Percentiles rank a stretch among this genome's conserved stretches.
Conservation (phyloP, 1,284 basidiomycete genomes). For the Filobasidium uniguttulatum region DNA sequence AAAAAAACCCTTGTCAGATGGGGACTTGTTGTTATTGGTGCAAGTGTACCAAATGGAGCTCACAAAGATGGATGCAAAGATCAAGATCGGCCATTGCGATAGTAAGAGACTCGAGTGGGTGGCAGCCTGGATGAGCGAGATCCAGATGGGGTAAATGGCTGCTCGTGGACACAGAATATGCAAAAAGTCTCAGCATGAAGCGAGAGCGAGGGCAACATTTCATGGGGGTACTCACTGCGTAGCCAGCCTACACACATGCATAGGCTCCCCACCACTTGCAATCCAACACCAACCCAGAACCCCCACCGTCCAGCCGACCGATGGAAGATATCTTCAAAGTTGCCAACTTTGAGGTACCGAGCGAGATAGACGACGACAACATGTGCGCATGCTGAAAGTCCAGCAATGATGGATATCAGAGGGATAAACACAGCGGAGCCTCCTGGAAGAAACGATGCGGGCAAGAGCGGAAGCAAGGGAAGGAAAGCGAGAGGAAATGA, state of each 20-base stretch:
- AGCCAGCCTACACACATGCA: constrained; percentile 30
- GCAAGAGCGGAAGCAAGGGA: constrained; percentile 29
- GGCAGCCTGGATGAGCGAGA: constrained; percentile 25
- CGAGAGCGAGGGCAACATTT: not conserved
- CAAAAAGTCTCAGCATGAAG: not conserved
- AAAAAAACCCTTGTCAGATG: not conserved
- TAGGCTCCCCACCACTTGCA: constrained; percentile 24
- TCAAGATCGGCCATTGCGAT: constrained; percentile 27
- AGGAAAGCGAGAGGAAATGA: constrained; percentile 34
- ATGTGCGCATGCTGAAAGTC: constrained; percentile 31
- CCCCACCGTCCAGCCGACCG: constrained; percentile 26
- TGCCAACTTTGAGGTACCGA: constrained; percentile 35
- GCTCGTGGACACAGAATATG: not conserved
- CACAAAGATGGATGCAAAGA: constrained; percentile 24
- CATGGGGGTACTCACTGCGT: constrained; percentile 21
- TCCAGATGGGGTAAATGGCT: constrained; percentile 28
- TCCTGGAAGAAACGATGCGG: constrained; percentile 34
- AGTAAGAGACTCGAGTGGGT: constrained; percentile 20
- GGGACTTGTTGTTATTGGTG: not conserved
- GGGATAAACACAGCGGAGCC: constrained; percentile 36
- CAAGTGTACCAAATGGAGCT: too few relatives aligned
- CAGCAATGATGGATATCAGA: constrained; percentile 25
- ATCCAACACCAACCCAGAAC: constrained; percentile 24
- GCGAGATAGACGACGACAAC: constrained; percentile 37
- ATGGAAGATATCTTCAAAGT: constrained; percentile 34